Conservation (phyloP, 2,329 filamentous ascomycete species). For the Arachnopeziza araneosa region DNA sequence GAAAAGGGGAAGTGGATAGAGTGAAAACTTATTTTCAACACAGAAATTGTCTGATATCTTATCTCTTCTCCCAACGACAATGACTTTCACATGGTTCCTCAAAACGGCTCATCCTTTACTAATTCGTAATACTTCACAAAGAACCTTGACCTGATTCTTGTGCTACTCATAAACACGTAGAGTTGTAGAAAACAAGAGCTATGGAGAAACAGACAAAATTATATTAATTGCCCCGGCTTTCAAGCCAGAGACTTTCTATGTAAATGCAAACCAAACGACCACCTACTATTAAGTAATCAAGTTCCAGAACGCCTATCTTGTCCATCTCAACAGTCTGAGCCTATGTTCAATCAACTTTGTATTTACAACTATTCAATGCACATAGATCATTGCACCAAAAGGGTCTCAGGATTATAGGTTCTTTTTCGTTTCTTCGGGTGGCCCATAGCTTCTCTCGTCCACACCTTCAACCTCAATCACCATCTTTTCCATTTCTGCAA, state of each 20-base stretch:
- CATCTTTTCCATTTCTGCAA: constrained; percentile 62
- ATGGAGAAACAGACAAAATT: background rate
- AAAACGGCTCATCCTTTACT: too few species aligned
- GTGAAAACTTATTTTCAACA: too few species aligned
- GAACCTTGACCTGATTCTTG: too few species aligned
- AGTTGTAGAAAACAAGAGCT: too few species aligned
- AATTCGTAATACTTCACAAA: too few species aligned
- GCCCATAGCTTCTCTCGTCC: constrained; percentile 28
- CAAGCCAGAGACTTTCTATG: background rate
- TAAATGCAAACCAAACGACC: background rate
- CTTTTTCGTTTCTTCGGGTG: constrained; percentile 14
- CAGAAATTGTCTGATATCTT: too few species aligned
- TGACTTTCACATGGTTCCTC: too few species aligned
- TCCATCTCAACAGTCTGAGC: background rate
- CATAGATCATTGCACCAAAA: background rate
- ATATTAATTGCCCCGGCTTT: background rate
- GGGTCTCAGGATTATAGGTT: background rate
- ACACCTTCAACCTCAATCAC: constrained; percentile 47
- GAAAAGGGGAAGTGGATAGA: too few species aligned
- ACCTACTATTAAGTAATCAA: background rate
- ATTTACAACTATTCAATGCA: background rate
- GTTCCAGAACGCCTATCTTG: background rate
- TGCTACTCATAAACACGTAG: too few species aligned
- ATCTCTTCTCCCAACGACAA: too few species aligned
- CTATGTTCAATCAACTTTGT: background rate